phyloP scores from a whole-genome alignment of 2,329 filamentous ascomycete genomes.

The Bertia moriformis region DNA sequence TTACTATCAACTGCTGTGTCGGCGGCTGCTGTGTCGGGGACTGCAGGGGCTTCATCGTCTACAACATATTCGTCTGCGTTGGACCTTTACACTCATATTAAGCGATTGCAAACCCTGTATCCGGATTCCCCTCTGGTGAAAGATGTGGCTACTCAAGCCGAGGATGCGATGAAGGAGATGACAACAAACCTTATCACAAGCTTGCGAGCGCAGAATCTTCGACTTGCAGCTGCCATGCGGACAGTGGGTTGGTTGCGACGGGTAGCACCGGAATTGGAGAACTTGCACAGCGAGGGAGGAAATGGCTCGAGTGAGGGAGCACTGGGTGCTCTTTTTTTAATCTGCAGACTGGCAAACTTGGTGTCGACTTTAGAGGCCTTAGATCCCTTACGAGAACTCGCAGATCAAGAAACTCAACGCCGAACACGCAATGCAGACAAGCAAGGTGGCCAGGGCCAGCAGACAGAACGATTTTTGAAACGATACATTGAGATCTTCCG shows the following conservation, averaged over 20 bases:
- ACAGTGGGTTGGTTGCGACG: constrained; percentile 83
- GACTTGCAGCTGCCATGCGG: constrained; percentile 77
- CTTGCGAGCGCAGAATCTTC: constrained; percentile 64
- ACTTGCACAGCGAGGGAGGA: constrained; percentile 11
- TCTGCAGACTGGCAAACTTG: constrained; percentile 71
- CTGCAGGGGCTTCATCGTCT: constrained; percentile 24
- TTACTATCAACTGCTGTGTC: constrained; percentile 69
- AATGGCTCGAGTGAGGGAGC: constrained; percentile 39
- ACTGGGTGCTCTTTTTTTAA: constrained; percentile 71
- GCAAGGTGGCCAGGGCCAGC: constrained; percentile 54
- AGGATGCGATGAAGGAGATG: constrained; percentile 78
- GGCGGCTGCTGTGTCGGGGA: constrained; percentile 33
- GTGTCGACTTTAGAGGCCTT: constrained; percentile 68
- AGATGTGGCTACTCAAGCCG: constrained; percentile 63
- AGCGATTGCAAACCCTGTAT: constrained; percentile 69
- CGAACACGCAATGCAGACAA: constrained; percentile 21
- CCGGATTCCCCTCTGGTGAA: constrained; percentile 62
- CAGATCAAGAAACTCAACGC: constrained; percentile 63
- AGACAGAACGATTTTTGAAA: constrained; percentile 88
- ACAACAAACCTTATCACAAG: constrained; percentile 68
- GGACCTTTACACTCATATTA: constrained; percentile 87
- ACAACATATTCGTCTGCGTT: constrained; percentile 78
- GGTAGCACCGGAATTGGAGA: constrained; percentile 66
- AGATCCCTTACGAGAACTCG: constrained; percentile 72
- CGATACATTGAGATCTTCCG: constrained; percentile 94